Conservation (phyloP, 495 filamentous ascomycete genomes). For the Penicillium paradoxum region DNA sequence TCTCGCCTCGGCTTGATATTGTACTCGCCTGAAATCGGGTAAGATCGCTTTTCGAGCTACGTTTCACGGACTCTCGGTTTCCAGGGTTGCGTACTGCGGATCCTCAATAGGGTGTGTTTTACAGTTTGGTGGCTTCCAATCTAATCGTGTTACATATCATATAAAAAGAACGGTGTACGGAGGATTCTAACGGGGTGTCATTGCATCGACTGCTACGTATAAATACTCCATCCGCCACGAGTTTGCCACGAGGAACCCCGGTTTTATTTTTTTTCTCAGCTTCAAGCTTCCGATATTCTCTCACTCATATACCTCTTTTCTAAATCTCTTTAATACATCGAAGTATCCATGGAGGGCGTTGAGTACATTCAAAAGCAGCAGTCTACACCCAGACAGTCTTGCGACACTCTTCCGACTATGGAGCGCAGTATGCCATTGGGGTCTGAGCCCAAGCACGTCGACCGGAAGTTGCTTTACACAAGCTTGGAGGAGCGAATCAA, state of each 20-base stretch:
- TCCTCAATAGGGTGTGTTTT: conserved; percentile 2
- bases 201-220: not conserved
- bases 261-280: not conserved
- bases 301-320: not conserved
- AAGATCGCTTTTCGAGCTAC: conserved; percentile 6
- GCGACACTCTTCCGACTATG: conserved; percentile 1
- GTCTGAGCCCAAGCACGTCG: conserved; percentile 50
- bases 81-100: not conserved
- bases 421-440: conserved; percentile 15
- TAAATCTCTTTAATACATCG: not conserved
- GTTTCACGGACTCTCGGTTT: conserved; percentile 1
- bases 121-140: conserved; percentile 1
- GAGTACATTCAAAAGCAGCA: not conserved
- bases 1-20: not conserved
- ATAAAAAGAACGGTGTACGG: not conserved
- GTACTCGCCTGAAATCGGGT: conserved; percentile 6
- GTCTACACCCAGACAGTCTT: not conserved
- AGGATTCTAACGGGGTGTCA: not conserved
- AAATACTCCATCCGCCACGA: conserved; percentile 17
- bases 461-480: conserved; percentile 64
- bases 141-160: not conserved
- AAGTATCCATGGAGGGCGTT: not conserved
- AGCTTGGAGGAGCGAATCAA: conserved; percentile 60
- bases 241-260: conserved; percentile 19
- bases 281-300: not conserved